Conservation (phyloP, 495 filamentous ascomycete genomes). For the Daldinia decipiens region DNA sequence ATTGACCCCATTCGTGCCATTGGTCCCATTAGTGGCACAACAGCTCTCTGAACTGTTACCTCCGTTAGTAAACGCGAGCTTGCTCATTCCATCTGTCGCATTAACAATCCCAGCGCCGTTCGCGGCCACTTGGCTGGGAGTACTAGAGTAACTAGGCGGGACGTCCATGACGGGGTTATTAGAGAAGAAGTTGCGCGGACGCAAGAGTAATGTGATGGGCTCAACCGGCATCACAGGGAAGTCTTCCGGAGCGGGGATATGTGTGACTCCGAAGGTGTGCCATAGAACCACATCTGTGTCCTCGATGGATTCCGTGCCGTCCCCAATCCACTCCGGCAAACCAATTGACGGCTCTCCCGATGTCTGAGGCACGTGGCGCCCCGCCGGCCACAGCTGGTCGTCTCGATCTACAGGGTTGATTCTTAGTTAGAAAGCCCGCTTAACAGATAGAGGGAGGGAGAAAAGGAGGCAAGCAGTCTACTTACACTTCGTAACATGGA, state of each 20-base stretch:
- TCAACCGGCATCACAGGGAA: conserved; percentile 96
- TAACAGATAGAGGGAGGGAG: background rate
- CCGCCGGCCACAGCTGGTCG: conserved; percentile 89
- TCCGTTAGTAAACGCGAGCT: conserved; percentile 51
- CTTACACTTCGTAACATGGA: conserved; percentile 92
- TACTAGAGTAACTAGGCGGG: conserved; percentile 77
- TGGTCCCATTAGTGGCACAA: conserved; percentile 41
- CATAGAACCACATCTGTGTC: conserved; percentile 92
- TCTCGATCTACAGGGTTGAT: conserved; percentile 69
- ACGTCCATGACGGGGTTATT: conserved; percentile 90
- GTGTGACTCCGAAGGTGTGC: conserved; percentile 95
- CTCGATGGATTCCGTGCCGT: conserved; percentile 76
- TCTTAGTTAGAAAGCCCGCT: background rate
- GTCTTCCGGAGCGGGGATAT: conserved; percentile 93
- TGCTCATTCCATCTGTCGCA: conserved; percentile 58
- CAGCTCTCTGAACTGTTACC: conserved; percentile 42
- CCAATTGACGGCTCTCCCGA: conserved; percentile 83
- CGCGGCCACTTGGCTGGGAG: conserved; percentile 74
- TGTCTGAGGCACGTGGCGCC: conserved; percentile 93
- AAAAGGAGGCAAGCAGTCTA: conserved; percentile 11
- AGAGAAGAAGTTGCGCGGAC: conserved; percentile 88
- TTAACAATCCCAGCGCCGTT: conserved; percentile 58
- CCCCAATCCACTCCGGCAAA: conserved; percentile 84
- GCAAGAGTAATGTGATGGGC: conserved; percentile 83
- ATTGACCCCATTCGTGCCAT: conserved; percentile 35